These are phyloP conservation scores for Daldinia bambusicola DNA, from an alignment of 495 filamentous ascomycete genomes.

Conservation along the genomic window DNA sequence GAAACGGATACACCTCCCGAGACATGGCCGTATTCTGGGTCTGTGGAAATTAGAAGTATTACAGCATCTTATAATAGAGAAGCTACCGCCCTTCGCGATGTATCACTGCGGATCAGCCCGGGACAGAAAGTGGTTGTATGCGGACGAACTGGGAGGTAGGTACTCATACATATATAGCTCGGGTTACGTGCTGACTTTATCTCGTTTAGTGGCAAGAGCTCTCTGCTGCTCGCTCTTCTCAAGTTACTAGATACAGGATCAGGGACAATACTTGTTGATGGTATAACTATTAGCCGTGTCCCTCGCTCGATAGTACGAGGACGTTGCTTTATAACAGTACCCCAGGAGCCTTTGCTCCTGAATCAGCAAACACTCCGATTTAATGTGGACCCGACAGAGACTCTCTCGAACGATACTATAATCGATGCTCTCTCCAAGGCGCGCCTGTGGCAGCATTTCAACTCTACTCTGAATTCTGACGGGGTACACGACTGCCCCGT, in stretches of 20 bases:
- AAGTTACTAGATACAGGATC: slow-evolving; percentile 48
- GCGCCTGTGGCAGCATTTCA: slow-evolving; percentile 45
- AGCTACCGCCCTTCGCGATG: slow-evolving; percentile 51
- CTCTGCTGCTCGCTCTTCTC: slow-evolving; percentile 53
- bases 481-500: neutral
- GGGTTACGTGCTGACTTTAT: slow-evolving; percentile 4
- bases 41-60: slow-evolving; percentile 58
- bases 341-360: slow-evolving; percentile 62
- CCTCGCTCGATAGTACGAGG: slow-evolving; percentile 50
- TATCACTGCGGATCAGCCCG: slow-evolving; percentile 61
- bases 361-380: slow-evolving; percentile 55
- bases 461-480: slow-evolving; percentile 31
- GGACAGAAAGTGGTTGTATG: slow-evolving; percentile 69
- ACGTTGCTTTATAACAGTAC: slow-evolving; percentile 51
- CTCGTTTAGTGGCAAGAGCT: slow-evolving; percentile 53
- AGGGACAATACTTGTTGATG: slow-evolving; percentile 59
- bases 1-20: slow-evolving; percentile 62
- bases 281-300: slow-evolving; percentile 53
- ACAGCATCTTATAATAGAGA: slow-evolving; percentile 51
- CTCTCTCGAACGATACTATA: slow-evolving; percentile 52
- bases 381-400: slow-evolving; percentile 59
- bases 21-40: slow-evolving; percentile 57
- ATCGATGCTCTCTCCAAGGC: slow-evolving; percentile 48
- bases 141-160: slow-evolving; percentile 50
- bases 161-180: neutral